Evolutionary conservation across 306 rosid species (phyloP).

Genomic region (Pterocarpus macrocarpus): DNA sequence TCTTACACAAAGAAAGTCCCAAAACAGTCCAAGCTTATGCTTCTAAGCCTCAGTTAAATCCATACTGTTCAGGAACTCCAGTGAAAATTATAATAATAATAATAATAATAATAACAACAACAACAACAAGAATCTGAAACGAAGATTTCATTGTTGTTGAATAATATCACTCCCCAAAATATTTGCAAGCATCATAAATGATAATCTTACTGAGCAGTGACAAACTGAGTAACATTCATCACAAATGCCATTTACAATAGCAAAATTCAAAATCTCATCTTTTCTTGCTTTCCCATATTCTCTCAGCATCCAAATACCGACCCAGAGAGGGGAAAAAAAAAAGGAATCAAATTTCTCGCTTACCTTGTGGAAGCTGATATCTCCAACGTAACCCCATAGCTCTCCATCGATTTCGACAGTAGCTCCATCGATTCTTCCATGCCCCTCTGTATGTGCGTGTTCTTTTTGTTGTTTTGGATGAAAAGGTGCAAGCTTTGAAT

Average conservation of each 20-base stretch:
- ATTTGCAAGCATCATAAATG: neutral
- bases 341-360: neutral
- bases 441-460: neutral
- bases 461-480: neutral
- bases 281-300: neutral
- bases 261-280: conserved; percentile 4
- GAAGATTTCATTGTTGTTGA: neutral
- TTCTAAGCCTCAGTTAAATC: conserved; percentile 8
- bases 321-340: neutral
- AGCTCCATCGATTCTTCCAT: neutral
- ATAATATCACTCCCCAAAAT: conserved; percentile 16
- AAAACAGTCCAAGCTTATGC: neutral
- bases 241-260: conserved; percentile 19
- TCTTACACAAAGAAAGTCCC: conserved; percentile 1
- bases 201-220: neutral
- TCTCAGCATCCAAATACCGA: conserved; percentile 31
- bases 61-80: neutral
- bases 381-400: conserved; percentile 37
- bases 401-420: too few species aligned
- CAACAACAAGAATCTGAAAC: too few species aligned
- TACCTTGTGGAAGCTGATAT: conserved; percentile 68
- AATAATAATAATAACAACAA: neutral
- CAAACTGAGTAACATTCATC: neutral
- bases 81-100: neutral
- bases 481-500: conserved; percentile 11